These are phyloP conservation scores for Cladophialophora immunda DNA, from an alignment of 2,329 filamentous ascomycete species.

Conservation along the genomic window DNA sequence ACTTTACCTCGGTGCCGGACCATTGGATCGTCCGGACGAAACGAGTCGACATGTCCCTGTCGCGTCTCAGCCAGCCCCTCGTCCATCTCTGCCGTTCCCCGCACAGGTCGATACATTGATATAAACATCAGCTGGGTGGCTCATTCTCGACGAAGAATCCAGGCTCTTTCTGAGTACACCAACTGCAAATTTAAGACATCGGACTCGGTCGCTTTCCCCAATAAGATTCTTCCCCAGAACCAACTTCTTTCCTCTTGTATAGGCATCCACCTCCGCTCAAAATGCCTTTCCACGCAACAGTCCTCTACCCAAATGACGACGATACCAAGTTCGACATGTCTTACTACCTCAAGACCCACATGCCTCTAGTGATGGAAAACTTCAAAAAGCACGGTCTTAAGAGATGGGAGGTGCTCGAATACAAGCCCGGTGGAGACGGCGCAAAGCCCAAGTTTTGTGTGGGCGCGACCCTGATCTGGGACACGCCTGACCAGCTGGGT, in stretches of 20 bases:
- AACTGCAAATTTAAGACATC: not conserved
- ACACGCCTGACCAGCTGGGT: slow-evolving; percentile 30
- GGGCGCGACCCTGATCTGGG: slow-evolving; percentile 30
- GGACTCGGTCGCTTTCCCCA: not conserved
- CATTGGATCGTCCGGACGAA: not conserved
- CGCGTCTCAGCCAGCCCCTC: slow-evolving; percentile 4
- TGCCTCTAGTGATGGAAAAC: slow-evolving; percentile 54
- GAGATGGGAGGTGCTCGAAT: slow-evolving; percentile 35
- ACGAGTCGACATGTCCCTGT: not conserved
- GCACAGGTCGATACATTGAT: slow-evolving; percentile 5
- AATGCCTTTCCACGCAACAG: slow-evolving; percentile 29
- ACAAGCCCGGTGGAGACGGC: slow-evolving; percentile 29
- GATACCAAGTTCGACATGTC: slow-evolving; percentile 57
- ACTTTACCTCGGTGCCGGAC: slow-evolving; percentile 1
- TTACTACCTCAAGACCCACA: slow-evolving; percentile 60
- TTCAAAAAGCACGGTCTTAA: slow-evolving; percentile 55
- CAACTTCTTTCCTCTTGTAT: not conserved
- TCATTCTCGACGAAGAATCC: not conserved
- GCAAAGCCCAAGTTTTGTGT: slow-evolving; percentile 27
- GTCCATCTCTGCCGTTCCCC: slow-evolving; percentile 3
- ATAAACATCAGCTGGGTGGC: slow-evolving; percentile 9
- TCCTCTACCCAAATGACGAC: slow-evolving; percentile 53
- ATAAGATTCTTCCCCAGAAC: not conserved
- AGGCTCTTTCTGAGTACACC: not conserved
- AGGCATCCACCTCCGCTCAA: not conserved